Percentiles rank a stretch among this genome's conserved stretches.
Conservation (phyloP, 2,329 filamentous ascomycete species). For the Ceratocystis papillata region DNA sequence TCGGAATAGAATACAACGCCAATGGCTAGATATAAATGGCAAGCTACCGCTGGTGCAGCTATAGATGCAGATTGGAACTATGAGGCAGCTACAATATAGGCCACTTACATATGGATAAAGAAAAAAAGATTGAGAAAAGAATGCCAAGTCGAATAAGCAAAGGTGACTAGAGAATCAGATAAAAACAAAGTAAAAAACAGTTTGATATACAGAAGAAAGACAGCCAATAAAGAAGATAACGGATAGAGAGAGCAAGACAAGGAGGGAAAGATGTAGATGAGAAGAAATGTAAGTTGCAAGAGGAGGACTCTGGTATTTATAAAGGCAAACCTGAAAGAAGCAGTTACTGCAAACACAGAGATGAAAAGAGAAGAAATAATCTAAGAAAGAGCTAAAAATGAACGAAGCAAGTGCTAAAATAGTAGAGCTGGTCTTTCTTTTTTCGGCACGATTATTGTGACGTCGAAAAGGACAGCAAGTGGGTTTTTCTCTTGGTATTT, state of each 20-base stretch:
- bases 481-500: conserved; percentile 6
- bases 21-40: background rate
- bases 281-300: background rate
- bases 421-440: conserved; percentile 6
- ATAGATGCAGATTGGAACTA: background rate
- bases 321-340: background rate
- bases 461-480: conserved; percentile 26
- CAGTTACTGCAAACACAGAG: background rate
- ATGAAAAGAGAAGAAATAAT: background rate
- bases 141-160: background rate
- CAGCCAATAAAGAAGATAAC: background rate
- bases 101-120: conserved; percentile 2
- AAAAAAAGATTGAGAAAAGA: background rate
- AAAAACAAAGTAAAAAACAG: no score
- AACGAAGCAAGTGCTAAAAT: conserved; percentile 7
- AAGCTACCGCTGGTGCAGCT: background rate
- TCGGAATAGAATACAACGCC: background rate
- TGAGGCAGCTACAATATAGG: background rate
- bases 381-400: background rate
- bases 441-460: background rate
- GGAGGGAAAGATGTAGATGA: background rate
- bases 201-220: background rate
- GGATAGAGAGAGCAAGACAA: background rate
- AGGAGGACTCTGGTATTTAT: background rate
- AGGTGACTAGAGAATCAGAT: no score